A percentile compares a stretch with the other conserved stretches of the same genome.
Conservation (phyloP, 148 eudicot genomes). For the Vaccinium darrowii region DNA sequence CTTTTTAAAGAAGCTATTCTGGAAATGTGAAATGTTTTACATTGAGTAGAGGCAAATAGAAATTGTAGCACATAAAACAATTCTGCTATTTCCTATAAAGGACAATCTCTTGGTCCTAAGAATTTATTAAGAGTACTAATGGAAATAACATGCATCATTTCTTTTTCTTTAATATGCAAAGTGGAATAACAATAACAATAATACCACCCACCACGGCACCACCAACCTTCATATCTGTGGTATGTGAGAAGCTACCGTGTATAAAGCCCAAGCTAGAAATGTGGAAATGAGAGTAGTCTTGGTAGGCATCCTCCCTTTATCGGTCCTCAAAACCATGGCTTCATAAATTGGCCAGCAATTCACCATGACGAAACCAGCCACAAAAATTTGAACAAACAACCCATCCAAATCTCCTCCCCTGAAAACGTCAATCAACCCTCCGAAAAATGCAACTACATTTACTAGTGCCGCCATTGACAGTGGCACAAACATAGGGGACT, state of each 20-base stretch:
- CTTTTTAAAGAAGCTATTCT: too few species aligned
- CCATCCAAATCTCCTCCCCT: conserved; percentile 21
- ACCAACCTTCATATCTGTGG: background rate
- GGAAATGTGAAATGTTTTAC: too few species aligned
- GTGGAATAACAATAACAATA: too few species aligned
- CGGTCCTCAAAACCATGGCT: conserved; percentile 56
- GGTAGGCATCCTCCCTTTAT: conserved; percentile 57
- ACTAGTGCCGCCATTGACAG: conserved; percentile 43
- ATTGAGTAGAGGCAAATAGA: too few species aligned
- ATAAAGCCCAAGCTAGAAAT: conserved; percentile 33
- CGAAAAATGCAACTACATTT: conserved; percentile 37
- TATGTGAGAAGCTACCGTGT: background rate
- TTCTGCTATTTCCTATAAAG: too few species aligned
- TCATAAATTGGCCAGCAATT: conserved; percentile 69
- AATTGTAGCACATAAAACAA: too few species aligned
- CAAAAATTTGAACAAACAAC: conserved; percentile 37
- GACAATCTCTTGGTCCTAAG: too few species aligned
- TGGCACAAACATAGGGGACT: conserved; percentile 60
- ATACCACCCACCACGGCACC: too few species aligned
- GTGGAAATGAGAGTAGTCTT: conserved; percentile 37
- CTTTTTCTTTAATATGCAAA: too few species aligned
- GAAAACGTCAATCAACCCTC: conserved; percentile 26
- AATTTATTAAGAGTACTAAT: too few species aligned
- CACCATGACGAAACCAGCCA: conserved; percentile 49
- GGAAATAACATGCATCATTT: too few species aligned